Base-by-base conservation (phyloP, 2,329 filamentous ascomycete species). In the Talaromyces funiculosus region DNA sequence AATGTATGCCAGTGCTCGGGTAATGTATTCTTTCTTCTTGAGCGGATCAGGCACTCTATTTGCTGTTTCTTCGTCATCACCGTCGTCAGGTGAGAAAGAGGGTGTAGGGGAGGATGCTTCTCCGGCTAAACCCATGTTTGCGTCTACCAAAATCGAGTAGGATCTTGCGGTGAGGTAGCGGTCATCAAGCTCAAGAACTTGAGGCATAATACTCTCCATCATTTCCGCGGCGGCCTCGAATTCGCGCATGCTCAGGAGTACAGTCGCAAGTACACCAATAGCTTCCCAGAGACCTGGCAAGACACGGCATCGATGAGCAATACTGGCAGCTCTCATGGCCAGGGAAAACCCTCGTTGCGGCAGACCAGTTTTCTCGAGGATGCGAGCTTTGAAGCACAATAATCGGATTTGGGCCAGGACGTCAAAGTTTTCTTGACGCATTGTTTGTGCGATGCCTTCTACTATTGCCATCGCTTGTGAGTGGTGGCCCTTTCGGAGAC, bases 291-390 rank as follows among this genome's bases (percentile, higher is more conserved):
- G 77, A 18, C 83, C 82, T 0, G 85, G 83, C 16, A 92, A 80
- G 7, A 93, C 77, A 1, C 86, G 82, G 1, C 88, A 84, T 51
- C 86, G 83, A 78, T 89, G 86, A 0, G 90, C 87, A 18, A 91
- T 84, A 68, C 83, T 87, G 2, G 89, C 87, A 0, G 91, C 91
- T 45, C 90, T 83, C 67, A 95, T 80, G 4, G 86, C 86, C 4
- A 92, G 81, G 2, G 89, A 90, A 71, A 96, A 91, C 0, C 86
- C 90, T 62, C 88, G 84, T 66, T 90, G 84, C 0, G 90, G 83
- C 2, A 87, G 84, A 2, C 87, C 88, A 45, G 84, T 84, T 65
- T 82, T 83, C 59, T 85, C 83, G 60, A 91, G 85, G 3, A 96
- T 80, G 4, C 84, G 80, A 0, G 86, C 87, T 71, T 96, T 95